These are phyloP conservation scores for Puccinia triticina DNA, from an alignment of 1,284 basidiomycete genomes.

Conservation along the genomic window DNA sequence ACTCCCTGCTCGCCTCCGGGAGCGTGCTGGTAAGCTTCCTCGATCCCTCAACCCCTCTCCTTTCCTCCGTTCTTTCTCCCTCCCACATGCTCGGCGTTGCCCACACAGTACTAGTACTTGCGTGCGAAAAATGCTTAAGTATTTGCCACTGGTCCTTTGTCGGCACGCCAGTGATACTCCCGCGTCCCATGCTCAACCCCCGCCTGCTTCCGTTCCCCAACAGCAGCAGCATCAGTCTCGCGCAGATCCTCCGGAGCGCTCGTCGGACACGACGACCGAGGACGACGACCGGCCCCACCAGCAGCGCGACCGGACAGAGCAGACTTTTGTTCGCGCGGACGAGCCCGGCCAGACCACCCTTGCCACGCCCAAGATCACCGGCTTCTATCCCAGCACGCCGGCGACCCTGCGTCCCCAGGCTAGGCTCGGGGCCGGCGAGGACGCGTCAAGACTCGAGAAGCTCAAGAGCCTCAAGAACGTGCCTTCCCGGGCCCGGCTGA, in stretches of 20 bases:
- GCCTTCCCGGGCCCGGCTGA: background rate
- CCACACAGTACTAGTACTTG: background rate
- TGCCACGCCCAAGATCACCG: background rate
- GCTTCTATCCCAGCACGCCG: slow-evolving; percentile 1
- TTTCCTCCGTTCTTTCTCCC: background rate
- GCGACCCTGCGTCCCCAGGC: background rate
- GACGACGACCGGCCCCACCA: no score
- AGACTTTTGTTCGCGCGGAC: background rate
- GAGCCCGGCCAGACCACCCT: slow-evolving; percentile 1
- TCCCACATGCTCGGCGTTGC: background rate
- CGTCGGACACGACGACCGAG: background rate
- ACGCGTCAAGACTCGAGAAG: background rate
- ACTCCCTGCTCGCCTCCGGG: background rate
- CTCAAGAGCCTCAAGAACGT: background rate
- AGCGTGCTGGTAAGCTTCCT: background rate
- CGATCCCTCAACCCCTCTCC: no score
- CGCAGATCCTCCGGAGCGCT: background rate
- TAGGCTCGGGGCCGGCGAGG: background rate
- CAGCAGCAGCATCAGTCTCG: background rate
- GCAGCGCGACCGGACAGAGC: no score
- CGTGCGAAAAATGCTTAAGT: slow-evolving; percentile 17
- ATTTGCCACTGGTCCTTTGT: slow-evolving; percentile 14
- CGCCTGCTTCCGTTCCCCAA: slow-evolving; percentile 30
- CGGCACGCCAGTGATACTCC: background rate
- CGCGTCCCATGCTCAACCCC: slow-evolving; percentile 24